A percentile compares a stretch with the other conserved stretches of the same genome.
Conservation (phyloP, 306 rosid species). For the Gynostemma pentaphyllum region DNA sequence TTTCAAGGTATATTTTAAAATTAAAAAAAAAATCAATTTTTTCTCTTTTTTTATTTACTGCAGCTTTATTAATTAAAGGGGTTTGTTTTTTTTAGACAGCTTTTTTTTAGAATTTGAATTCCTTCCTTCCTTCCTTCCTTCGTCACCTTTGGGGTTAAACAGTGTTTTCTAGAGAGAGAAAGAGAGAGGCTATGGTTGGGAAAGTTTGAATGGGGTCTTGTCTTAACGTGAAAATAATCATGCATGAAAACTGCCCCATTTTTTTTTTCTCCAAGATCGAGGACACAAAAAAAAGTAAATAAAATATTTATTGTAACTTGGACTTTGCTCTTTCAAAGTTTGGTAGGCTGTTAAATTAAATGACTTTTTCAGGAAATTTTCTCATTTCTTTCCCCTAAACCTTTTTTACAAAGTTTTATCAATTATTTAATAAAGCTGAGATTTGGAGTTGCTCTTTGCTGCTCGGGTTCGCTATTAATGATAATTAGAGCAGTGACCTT, state of each 20-base stretch:
- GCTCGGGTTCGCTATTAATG: too few relatives aligned
- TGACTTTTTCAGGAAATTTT: too few relatives aligned
- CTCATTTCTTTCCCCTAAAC: too few relatives aligned
- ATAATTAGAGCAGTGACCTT: too few relatives aligned
- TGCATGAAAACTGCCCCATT: conserved; percentile 8
- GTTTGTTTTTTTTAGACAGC: too few relatives aligned
- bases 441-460: too few relatives aligned
- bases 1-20: not conserved
- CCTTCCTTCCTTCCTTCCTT: not conserved
- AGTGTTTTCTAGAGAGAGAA: not conserved
- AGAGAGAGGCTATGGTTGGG: not conserved
- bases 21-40: conserved; percentile 27
- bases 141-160: not conserved
- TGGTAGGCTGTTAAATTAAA: not conserved
- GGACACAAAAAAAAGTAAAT: not conserved
- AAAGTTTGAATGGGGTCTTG: not conserved
- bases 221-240: not conserved
- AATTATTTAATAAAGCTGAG: too few relatives aligned
- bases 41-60: not conserved
- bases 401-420: too few relatives aligned
- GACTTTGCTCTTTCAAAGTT: not conserved
- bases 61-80: too few relatives aligned
- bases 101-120: too few relatives aligned
- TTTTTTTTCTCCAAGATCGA: not conserved
- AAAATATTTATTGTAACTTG: not conserved